Percentiles rank a stretch among this genome's conserved stretches.
These are phyloP conservation scores for Sporopachydermia cereana DNA, from an alignment of 1,139 yeast genomes.

Conservation along the genomic window DNA sequence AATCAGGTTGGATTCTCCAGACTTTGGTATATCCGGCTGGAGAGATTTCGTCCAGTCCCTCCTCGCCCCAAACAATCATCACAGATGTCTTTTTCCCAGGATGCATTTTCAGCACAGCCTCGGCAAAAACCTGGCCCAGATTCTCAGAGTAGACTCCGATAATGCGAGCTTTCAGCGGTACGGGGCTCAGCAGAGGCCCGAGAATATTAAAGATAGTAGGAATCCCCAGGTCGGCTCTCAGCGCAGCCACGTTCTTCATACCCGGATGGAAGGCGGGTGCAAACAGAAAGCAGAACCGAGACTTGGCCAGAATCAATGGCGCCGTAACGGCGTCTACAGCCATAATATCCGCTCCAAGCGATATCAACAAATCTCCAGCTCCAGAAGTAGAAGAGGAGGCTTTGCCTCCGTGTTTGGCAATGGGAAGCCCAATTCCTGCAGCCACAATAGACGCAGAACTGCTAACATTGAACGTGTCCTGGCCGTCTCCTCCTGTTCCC, in stretches of 20 bases:
- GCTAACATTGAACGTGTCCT: constrained; percentile 90
- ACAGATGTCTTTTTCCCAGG: constrained; percentile 40
- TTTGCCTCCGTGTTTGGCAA: constrained; percentile 72
- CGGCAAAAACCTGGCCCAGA: constrained; percentile 75
- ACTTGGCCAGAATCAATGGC: constrained; percentile 42
- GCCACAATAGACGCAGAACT: constrained; percentile 92
- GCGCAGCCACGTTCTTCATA: constrained; percentile 71
- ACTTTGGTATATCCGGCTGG: constrained; percentile 73
- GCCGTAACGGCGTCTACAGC: constrained; percentile 57
- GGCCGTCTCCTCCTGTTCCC: constrained; percentile 98
- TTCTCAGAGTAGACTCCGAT: constrained; percentile 78
- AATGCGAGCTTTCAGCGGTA: constrained; percentile 68
- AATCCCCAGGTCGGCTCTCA: constrained; percentile 66
- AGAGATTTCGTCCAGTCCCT: constrained; percentile 86
- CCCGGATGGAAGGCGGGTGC: constrained; percentile 97
- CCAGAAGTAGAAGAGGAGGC: constrained; percentile 92
- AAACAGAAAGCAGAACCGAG: constrained; percentile 63
- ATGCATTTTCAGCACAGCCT: constrained; percentile 56
- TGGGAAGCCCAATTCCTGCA: constrained; percentile 66
- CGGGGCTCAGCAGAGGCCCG: constrained; percentile 90
- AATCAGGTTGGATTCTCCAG: constrained; percentile 57
- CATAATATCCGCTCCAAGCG: constrained; percentile 66
- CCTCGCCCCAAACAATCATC: constrained; percentile 84
- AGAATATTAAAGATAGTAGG: constrained; percentile 90
- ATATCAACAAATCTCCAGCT: constrained; percentile 74